phyloP scores from a whole-genome alignment of 306 rosid species.

The Corylus avellana region DNA sequence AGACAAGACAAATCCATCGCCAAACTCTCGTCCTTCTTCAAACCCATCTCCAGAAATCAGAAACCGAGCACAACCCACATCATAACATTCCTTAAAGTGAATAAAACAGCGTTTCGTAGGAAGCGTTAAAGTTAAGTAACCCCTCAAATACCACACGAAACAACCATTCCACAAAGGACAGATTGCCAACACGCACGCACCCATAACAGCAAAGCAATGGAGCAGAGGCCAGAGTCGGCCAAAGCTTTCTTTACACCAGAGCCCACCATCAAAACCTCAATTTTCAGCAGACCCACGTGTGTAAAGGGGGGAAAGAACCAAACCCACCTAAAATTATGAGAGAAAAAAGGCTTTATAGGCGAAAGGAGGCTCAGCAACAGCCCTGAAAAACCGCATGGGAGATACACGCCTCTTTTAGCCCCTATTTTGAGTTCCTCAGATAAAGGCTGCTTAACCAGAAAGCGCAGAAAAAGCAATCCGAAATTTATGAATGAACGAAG shows the following conservation, averaged over 20 bases:
- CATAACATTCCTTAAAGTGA: background rate
- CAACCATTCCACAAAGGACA: slow-evolving; percentile 9
- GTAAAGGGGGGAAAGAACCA: slow-evolving; percentile 15
- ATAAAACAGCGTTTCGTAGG: slow-evolving; percentile 1
- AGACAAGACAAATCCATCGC: slow-evolving; percentile 18
- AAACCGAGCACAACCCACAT: slow-evolving; percentile 25
- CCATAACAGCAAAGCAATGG: slow-evolving; percentile 11
- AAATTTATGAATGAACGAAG: slow-evolving; percentile 22
- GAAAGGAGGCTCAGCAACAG: background rate
- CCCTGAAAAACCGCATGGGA: slow-evolving; percentile 18
- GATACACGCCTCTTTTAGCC: slow-evolving; percentile 24
- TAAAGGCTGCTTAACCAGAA: slow-evolving; percentile 35
- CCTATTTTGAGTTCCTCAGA: background rate
- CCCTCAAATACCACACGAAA: slow-evolving; percentile 11
- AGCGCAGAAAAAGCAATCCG: slow-evolving; percentile 37
- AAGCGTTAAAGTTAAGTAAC: slow-evolving; percentile 30
- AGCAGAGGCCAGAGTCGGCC: slow-evolving; percentile 32
- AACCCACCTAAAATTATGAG: slow-evolving; percentile 33
- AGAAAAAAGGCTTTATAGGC: background rate
- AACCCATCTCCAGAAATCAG: slow-evolving; percentile 16
- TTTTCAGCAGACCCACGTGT: slow-evolving; percentile 39
- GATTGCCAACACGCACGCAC: slow-evolving; percentile 14
- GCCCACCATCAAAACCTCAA: slow-evolving; percentile 39
- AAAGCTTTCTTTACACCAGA: slow-evolving; percentile 27
- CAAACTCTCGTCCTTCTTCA: slow-evolving; percentile 1